phyloP scores from a whole-genome alignment of 192 early-diverging fungal genomes.

The Backusella tarrabulga region DNA sequence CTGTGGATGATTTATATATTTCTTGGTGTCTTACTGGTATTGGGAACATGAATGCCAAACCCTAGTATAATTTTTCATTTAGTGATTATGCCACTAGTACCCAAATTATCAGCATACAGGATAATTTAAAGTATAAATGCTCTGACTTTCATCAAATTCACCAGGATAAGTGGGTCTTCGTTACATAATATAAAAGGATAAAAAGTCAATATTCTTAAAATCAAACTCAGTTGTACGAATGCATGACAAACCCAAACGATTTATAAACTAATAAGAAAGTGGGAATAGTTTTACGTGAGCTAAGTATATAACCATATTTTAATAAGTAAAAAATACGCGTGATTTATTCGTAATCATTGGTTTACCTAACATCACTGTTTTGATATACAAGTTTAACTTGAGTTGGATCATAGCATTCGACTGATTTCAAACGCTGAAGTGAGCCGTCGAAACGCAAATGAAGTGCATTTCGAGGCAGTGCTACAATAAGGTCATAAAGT shows the following conservation, averaged over 20 bases:
- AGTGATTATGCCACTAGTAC: neutral
- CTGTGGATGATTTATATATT: constrained; percentile 46
- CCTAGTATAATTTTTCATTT: constrained; percentile 33
- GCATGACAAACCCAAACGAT: constrained; percentile 57
- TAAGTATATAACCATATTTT: constrained; percentile 5
- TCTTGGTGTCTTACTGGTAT: constrained; percentile 57
- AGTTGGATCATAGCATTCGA: constrained; percentile 60
- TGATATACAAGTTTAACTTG: constrained; percentile 15
- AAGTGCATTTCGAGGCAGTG: neutral
- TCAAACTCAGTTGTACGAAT: neutral
- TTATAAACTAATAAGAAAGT: constrained; percentile 68
- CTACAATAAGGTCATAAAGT: constrained; percentile 7
- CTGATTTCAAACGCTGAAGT: constrained; percentile 34
- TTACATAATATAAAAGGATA: neutral
- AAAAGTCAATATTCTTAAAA: neutral
- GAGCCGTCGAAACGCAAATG: constrained; percentile 10
- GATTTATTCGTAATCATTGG: constrained; percentile 3
- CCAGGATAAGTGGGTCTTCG: constrained; percentile 59
- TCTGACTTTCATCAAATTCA: constrained; percentile 47
- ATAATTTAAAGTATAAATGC: constrained; percentile 66
- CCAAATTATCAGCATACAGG: constrained; percentile 44
- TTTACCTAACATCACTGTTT: constrained; percentile 2
- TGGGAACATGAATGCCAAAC: constrained; percentile 68
- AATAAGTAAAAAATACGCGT: neutral
- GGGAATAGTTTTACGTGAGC: constrained; percentile 58